These are phyloP conservation scores for Podospora appendiculata DNA, from an alignment of 495 filamentous ascomycete species.

Conservation along the genomic window DNA sequence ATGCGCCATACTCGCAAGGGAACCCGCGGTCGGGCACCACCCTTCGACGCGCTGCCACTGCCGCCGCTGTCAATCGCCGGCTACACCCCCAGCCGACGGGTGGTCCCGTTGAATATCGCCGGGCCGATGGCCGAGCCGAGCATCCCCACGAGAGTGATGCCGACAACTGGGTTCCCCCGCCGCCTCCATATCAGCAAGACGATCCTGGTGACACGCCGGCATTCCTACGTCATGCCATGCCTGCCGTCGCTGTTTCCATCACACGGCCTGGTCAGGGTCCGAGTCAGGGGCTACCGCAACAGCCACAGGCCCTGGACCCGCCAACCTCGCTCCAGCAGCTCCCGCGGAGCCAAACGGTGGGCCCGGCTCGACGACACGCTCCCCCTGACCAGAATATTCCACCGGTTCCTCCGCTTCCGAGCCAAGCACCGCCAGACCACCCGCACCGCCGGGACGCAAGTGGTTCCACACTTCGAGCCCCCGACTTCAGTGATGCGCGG, in stretches of 20 bases:
- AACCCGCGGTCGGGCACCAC: conserved; percentile 71
- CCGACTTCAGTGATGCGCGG: background rate
- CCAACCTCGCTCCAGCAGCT: conserved; percentile 8
- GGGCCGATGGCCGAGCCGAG: conserved; percentile 57
- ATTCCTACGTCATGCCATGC: conserved; percentile 34
- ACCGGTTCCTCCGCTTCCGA: conserved; percentile 2
- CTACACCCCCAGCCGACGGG: conserved; percentile 38
- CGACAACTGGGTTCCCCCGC: conserved; percentile 88
- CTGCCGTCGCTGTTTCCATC: conserved; percentile 17
- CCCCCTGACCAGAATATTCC: conserved; percentile 15
- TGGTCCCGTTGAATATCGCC: conserved; percentile 38
- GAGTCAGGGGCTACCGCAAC: conserved; percentile 1
- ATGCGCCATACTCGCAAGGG: conserved; percentile 68
- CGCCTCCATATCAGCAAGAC: conserved; percentile 76
- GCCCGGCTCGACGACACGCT: conserved; percentile 5
- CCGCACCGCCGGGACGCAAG: conserved; percentile 4
- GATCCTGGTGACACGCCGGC: conserved; percentile 48
- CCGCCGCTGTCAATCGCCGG: conserved; percentile 60
- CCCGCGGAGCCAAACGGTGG: conserved; percentile 10
- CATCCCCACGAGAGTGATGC: conserved; percentile 84
- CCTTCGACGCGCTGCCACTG: conserved; percentile 70
- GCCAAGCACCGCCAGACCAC: conserved; percentile 7
- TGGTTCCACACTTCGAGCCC: conserved; percentile 1
- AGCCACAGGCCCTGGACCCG: conserved; percentile 1
- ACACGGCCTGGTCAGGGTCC: background rate